Base-by-base conservation (phyloP, 768 basidiomycete genomes). In the Boletus bicolor region DNA sequence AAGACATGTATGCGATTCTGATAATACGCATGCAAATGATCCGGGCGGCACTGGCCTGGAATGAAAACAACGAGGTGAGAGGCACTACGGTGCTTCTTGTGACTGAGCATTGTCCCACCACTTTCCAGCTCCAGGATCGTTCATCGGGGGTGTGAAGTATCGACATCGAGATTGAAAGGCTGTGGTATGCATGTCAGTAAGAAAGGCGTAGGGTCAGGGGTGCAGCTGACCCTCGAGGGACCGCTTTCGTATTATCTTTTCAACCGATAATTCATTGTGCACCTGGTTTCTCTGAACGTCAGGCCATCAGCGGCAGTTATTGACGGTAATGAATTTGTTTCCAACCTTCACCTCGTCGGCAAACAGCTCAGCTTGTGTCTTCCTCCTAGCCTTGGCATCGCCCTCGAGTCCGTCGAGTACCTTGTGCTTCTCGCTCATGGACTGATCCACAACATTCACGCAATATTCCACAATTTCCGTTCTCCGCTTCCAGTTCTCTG, bases 151-250 rank as follows among this genome's bases (percentile, higher is more conserved):
- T 48, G 78, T 74, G 69, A 91, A 93, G 68, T 87, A 91, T 66
- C 81, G 82, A 74, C 91, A 93, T 48, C 89, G 85, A 44, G 87
- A 80, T 55, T 79, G 79, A 68, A 93, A 93, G 34, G 87, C 91
- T 93, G 69, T 64, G 43, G 9, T 34, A 38, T 56, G 61, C 48
- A 49, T 61, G 57, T 69, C 45, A 69, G 49, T 46, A 49, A 48
- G 34, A 64, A 53, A 54, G 56, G 44, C 46, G 44, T 38, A 64
- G 47, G 60, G 60, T 59, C 45, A 60, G 57, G 57, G 59, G 24
- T 52, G 59, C 5, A 35, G 46, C 82, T 64, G 63, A 85, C 90
- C 90, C 64, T 91, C 85, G 49, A 86, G 72, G 32, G 88, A 84
- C 61, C 89, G 79, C 56, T 79, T 79, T 50, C 85, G 78, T 47